Evolutionary conservation across 495 filamentous ascomycete species (phyloP), one percentile per base, ranked within the genome.

Genomic region (Hyaloscypha bicolor): DNA sequence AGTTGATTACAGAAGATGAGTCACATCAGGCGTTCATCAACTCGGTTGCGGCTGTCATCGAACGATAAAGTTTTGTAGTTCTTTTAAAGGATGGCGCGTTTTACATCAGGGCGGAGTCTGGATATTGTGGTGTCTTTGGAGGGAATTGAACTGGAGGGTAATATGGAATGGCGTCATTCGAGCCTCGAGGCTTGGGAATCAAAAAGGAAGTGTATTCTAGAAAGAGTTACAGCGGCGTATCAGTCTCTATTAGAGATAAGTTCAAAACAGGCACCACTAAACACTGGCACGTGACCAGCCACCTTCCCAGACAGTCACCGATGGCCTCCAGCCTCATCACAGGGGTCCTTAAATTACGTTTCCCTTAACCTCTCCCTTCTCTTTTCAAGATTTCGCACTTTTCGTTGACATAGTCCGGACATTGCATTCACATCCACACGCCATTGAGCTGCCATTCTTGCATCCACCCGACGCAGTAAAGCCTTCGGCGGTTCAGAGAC

Each of bases 1-100:
- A 65, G 58, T 68, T 70, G 25, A 60, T 71, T 22, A 74, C 74
- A 4, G 82, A 82, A 33, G 80, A 85, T 51, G 80, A 83, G 64
- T 76, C 80, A 60, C 83, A 84, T 66, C 79, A 81, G 63, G 76
- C 65, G 51, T 84, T 84, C 58, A 81, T 86, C 30, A 37, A 55
- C 11, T 55, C 67, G 4, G 69, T 74, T 56, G 53, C 29, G 19
- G 53, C 29, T 30, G 53, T 31, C 29, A 31, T 4, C 6, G 33
- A 60, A 42, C 9, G 9, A 60, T 39, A n/a, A 39, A 9, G 12
- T 37, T 33, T 21, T 22, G 31, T 60, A 60, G 29, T 35, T 60
- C 25, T 60, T 21, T 45, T 21, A 11, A 42, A 21, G 25, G n/a
- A n/a, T 57, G 32, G 25, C 31, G 32, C 29, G 2, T 64, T 39